These are phyloP conservation scores for Nemania sp. DNA, from an alignment of 2,329 filamentous ascomycete species.

Conservation along the genomic window DNA sequence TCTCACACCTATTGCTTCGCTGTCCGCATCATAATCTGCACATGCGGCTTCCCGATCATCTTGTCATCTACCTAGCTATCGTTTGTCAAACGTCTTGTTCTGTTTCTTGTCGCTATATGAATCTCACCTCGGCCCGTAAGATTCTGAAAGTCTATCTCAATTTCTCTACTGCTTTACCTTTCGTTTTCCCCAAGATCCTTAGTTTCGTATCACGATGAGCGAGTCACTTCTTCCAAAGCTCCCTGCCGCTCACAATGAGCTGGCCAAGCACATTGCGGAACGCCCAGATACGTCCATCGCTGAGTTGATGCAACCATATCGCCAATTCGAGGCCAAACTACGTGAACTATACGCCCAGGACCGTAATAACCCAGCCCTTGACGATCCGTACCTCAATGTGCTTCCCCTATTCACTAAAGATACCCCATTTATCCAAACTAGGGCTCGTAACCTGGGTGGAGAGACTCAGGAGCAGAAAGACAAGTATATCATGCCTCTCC, in stretches of 20 bases:
- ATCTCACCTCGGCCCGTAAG: background rate
- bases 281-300: constrained; percentile 65
- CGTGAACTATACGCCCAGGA: constrained; percentile 77
- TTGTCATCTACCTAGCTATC: background rate
- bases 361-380: constrained; percentile 67
- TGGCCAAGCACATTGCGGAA: constrained; percentile 66
- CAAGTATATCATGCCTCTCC: constrained; percentile 77
- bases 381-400: constrained; percentile 71
- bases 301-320: constrained; percentile 74
- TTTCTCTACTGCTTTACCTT: background rate
- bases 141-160: background rate
- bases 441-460: constrained; percentile 67
- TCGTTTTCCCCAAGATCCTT: background rate
- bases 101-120: background rate
- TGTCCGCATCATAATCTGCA: constrained; percentile 1
- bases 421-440: constrained; percentile 69
- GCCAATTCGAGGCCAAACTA: constrained; percentile 74
- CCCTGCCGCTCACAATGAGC: constrained; percentile 59
- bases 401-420: constrained; percentile 73
- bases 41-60: constrained; percentile 17
- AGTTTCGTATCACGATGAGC: constrained; percentile 49
- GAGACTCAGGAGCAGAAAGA: constrained; percentile 72
- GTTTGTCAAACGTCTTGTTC: background rate
- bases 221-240: constrained; percentile 57
- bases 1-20: constrained; percentile 7